A percentile compares a stretch with the other conserved stretches of the same genome.
Evolutionary conservation across 192 early-diverging fungal species (phyloP).

Genomic region (Dimargaris verticillata): DNA sequence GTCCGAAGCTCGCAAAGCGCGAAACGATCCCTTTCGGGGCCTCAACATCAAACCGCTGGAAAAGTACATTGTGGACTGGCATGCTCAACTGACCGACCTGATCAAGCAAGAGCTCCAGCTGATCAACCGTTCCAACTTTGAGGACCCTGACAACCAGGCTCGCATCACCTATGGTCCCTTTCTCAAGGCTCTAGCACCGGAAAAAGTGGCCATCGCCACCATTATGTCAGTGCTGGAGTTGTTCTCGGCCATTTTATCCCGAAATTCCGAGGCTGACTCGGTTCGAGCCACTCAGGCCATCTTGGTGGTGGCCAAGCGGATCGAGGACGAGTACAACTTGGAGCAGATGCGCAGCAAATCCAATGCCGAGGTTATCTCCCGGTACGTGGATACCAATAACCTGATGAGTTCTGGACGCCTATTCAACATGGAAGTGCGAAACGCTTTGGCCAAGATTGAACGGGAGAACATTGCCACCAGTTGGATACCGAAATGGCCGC

Average conservation of each 20-base stretch:
- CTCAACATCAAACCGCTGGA: constrained; percentile 35
- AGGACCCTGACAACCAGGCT: constrained; percentile 26
- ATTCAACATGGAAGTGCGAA: constrained; percentile 64
- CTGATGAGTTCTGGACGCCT: constrained; percentile 60
- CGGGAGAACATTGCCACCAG: constrained; percentile 26
- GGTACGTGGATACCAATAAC: constrained; percentile 38
- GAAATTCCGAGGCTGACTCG: constrained; percentile 26
- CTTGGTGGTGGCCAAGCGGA: constrained; percentile 46
- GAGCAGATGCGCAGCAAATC: constrained; percentile 53
- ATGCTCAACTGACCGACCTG: constrained; percentile 42
- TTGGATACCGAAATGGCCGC: constrained; percentile 58
- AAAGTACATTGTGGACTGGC: constrained; percentile 54
- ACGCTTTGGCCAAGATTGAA: constrained; percentile 41
- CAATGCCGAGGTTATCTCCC: constrained; percentile 36
- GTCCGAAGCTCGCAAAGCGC: constrained; percentile 34
- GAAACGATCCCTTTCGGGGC: constrained; percentile 35
- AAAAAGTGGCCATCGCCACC: constrained; percentile 65
- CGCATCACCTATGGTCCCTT: constrained; percentile 41
- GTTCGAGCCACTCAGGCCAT: constrained; percentile 38
- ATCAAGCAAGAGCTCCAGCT: constrained; percentile 52
- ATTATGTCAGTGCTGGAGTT: constrained; percentile 30
- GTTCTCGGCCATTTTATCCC: not conserved
- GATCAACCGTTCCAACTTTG: constrained; percentile 15
- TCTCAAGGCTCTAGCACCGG: constrained; percentile 41
- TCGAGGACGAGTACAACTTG: constrained; percentile 73